Percentiles rank a stretch among this genome's conserved stretches.
These are phyloP conservation scores for Penicillium sp. DNA, from an alignment of 2,329 filamentous ascomycete genomes.

Conservation along the genomic window DNA sequence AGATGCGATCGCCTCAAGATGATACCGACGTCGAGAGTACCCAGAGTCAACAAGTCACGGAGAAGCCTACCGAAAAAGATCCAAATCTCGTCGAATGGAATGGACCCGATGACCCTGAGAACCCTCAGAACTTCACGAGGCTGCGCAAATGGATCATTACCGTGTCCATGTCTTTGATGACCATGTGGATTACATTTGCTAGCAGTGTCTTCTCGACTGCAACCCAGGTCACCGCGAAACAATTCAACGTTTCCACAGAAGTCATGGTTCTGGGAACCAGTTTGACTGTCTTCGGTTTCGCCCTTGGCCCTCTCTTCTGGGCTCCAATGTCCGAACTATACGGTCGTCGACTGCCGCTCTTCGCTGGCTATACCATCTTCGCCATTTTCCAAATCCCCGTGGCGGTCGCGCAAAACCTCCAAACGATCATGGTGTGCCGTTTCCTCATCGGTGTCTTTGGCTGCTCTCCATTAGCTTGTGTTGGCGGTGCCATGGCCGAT, in stretches of 20 bases:
- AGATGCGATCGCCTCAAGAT: constrained; percentile 2
- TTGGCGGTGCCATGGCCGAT: constrained; percentile 48
- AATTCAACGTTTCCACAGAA: constrained; percentile 46
- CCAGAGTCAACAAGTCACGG: constrained; percentile 1
- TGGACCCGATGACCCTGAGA: constrained; percentile 27
- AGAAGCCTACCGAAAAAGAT: constrained; percentile 19
- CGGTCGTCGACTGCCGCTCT: constrained; percentile 46
- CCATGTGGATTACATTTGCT: constrained; percentile 47
- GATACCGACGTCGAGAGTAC: constrained; percentile 17
- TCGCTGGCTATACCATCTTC: constrained; percentile 45
- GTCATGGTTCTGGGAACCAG: constrained; percentile 49
- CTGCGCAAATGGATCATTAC: constrained; percentile 42
- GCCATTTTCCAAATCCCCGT: constrained; percentile 52
- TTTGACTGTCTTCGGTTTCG: constrained; percentile 46
- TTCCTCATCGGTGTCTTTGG: constrained; percentile 51
- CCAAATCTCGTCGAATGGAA: constrained; percentile 31
- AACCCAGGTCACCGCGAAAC: constrained; percentile 35
- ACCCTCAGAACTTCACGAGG: constrained; percentile 26
- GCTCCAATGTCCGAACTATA: constrained; percentile 45
- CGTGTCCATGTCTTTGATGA: constrained; percentile 39
- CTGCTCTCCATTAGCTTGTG: constrained; percentile 47
- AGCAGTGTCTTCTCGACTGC: constrained; percentile 46
- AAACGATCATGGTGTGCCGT: constrained; percentile 50
- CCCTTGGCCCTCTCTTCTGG: constrained; percentile 38
- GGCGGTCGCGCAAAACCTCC: constrained; percentile 48